Base-by-base conservation (phyloP, 2,329 filamentous ascomycete species). In the Clarireedia sp. region DNA sequence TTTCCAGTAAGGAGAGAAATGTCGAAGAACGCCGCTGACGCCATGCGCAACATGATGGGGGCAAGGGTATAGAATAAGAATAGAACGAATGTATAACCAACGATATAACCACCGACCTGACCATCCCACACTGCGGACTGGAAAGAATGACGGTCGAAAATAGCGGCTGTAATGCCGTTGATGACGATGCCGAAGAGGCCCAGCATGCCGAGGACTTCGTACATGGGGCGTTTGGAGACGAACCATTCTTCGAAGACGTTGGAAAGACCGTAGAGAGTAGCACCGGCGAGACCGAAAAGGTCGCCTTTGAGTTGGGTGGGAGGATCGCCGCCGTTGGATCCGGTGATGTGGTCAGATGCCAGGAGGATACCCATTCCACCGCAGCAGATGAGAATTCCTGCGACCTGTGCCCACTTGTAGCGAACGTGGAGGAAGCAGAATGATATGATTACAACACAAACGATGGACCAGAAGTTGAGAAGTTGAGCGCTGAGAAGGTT, bases 391-490 rank as follows among this genome's bases (percentile, higher is more conserved):
- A 96, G 67, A 70, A 99, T 97, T 55, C 94, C 94, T 33, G 81
- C 63, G 65, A 96, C 82, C 75, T 97, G 94, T 57, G 88, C 83
- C 69, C 81, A 75, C 74, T 90, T 89, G 78, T 99, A 99, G 66
- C 94, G 88, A 45, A 99, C 94, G 63, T 79, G 80, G 56, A 99
- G 81, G 64, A 96, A 77, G 60, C 85, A 62, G 73, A 95, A 91
- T 26, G 90, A 96, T 62, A 96, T 74, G 59, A 87, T 68, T 19
- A 97, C 90, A 21, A 99, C 94, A 60, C 92, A 85, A 50, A 95
- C 89, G 63, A 99, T 97, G 64, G 91, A 89, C 92, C 92, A 97
- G 75, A 97, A 97, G 78, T 96, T 96, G 74, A 99, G 90, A 51
- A 99, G 80, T 77, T 97, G 91, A 16, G 90, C 90, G 19, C 87